Conservation (phyloP, 352 stramenopile genomes). For the Pythium rhizo-oryzae region DNA sequence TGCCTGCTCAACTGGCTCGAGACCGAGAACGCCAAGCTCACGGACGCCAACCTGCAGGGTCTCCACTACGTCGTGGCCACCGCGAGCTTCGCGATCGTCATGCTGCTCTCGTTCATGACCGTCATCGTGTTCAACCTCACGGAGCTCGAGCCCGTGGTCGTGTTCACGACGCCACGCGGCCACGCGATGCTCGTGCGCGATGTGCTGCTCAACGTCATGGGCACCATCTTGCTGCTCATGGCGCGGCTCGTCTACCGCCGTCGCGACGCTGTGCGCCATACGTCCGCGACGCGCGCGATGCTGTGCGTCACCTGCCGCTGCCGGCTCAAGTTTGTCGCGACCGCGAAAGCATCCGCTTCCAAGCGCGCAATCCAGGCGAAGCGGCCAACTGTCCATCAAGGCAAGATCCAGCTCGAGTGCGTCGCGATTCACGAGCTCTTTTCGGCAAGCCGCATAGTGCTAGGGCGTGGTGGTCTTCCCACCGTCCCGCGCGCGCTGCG, state of each 20-base stretch:
- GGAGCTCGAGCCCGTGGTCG: not conserved
- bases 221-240: constrained; percentile 13
- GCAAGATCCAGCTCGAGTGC: not conserved
- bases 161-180: not conserved
- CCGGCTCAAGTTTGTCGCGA: not conserved
- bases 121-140: not conserved
- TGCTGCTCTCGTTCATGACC: not conserved
- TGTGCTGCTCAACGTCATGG: constrained; percentile 7
- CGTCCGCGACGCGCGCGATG: not conserved
- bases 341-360: not conserved
- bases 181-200: not conserved
- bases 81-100: not conserved
- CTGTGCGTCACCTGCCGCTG: not conserved
- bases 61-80: not conserved
- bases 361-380: not conserved
- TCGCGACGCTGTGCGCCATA: not conserved
- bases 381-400: too few species aligned
- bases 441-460: not conserved
- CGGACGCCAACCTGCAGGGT: not conserved
- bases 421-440: not conserved
- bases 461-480: not conserved
- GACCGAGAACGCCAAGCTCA: not conserved
- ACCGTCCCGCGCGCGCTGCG: not conserved
- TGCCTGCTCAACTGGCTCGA: constrained; percentile 5
- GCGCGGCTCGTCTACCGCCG: constrained; percentile 8